A percentile compares a stretch with the other conserved stretches of the same genome.
These are phyloP conservation scores for Osmanthus fragrans DNA, from an alignment of 257 asterid species.

Conservation along the genomic window DNA sequence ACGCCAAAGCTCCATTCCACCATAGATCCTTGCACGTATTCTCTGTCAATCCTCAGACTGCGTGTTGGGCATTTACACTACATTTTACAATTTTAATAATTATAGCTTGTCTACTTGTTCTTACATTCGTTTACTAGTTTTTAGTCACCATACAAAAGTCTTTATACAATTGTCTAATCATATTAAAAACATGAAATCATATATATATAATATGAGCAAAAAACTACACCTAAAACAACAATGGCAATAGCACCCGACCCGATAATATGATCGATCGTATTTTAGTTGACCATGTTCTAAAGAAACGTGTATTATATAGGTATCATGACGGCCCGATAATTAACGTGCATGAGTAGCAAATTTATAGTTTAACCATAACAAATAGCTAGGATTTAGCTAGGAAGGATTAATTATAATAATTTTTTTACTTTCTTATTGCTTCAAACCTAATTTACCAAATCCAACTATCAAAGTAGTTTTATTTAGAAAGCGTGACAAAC, in stretches of 20 bases:
- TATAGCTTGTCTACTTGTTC: no score
- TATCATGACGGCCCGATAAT: background rate
- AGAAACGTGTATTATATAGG: background rate
- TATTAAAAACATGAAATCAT: no score
- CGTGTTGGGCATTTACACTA: background rate
- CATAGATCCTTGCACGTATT: background rate
- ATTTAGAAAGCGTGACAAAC: background rate
- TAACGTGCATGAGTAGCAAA: background rate
- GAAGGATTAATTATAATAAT: background rate
- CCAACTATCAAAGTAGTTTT: background rate
- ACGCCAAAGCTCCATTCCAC: conserved; percentile 17
- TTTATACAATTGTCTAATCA: no score
- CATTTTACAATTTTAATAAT: background rate
- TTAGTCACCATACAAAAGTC: no score
- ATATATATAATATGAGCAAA: no score
- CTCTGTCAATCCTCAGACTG: background rate
- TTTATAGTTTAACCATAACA: background rate
- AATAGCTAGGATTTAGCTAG: background rate
- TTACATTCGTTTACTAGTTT: no score
- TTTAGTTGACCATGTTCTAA: background rate
- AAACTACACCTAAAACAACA: no score
- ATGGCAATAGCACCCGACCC: background rate
- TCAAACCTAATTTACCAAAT: conserved; percentile 8
- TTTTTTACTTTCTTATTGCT: background rate
- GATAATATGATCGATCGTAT: no score